Conservation (phyloP, 106 monocot species). For the Dendrobium chrysotoxum region DNA sequence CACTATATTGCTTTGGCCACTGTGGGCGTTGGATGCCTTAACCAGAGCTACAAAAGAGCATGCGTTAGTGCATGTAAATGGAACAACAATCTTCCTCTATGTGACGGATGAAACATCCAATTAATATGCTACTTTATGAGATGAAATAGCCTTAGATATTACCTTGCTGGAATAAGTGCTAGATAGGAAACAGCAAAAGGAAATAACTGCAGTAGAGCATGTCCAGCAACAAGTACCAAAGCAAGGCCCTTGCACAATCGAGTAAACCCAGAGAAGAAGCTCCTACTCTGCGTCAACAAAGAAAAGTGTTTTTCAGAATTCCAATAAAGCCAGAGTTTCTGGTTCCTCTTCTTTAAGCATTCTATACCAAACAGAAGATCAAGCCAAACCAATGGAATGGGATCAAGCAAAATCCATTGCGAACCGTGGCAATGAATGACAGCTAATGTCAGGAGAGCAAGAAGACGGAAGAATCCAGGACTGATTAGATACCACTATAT, state of each 20-base stretch:
- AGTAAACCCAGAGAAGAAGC: slow-evolving; percentile 61
- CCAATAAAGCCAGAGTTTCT: neutral
- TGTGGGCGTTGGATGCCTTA: neutral
- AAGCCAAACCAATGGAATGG: neutral
- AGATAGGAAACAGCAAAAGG: slow-evolving; percentile 65
- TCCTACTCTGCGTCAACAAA: slow-evolving; percentile 46
- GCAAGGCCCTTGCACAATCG: slow-evolving; percentile 83
- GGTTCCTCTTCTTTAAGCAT: neutral
- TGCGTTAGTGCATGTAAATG: neutral
- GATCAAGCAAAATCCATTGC: neutral
- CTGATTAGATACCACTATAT: neutral
- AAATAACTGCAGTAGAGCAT: slow-evolving; percentile 55
- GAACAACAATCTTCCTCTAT: neutral
- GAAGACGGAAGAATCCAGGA: neutral
- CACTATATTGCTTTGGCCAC: neutral
- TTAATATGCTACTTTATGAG: neutral
- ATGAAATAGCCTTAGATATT: neutral
- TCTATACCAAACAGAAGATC: neutral
- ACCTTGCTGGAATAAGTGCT: slow-evolving; percentile 85
- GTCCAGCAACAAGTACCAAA: slow-evolving; percentile 61
- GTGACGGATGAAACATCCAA: neutral
- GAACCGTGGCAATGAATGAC: neutral
- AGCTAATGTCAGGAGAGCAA: neutral
- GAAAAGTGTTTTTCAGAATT: neutral
- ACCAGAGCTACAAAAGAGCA: neutral